These are phyloP conservation scores for Penicillium macrosclerotiorum DNA, from an alignment of 495 filamentous ascomycete species.

Conservation along the genomic window DNA sequence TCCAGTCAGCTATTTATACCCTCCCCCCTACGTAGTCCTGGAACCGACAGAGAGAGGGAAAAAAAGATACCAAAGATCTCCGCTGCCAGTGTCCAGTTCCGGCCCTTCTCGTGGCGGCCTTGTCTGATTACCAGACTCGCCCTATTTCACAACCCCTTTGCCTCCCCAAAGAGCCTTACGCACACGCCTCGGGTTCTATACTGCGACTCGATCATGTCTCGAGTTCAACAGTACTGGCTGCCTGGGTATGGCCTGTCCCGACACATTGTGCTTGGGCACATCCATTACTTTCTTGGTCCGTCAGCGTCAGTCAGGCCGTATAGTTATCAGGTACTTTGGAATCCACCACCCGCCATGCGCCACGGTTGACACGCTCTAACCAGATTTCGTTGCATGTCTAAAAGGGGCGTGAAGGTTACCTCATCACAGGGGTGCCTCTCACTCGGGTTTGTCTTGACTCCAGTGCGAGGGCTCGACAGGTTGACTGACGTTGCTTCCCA, in stretches of 20 bases:
- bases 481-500: slow-evolving; percentile 2
- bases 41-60: background rate
- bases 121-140: background rate
- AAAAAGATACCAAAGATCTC: slow-evolving; percentile 9
- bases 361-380: slow-evolving; percentile 22
- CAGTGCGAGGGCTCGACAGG: background rate
- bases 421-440: slow-evolving; percentile 49
- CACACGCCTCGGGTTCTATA: slow-evolving; percentile 4
- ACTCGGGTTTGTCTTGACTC: slow-evolving; percentile 44
- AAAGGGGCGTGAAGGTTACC: slow-evolving; percentile 54
- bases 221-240: slow-evolving; percentile 49
- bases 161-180: slow-evolving; percentile 1
- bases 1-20: slow-evolving; percentile 16
- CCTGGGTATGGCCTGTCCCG: slow-evolving; percentile 54
- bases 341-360: slow-evolving; percentile 2
- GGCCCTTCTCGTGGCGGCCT: slow-evolving; percentile 8
- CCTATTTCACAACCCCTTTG: background rate
- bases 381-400: slow-evolving; percentile 15
- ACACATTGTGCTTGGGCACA: slow-evolving; percentile 52
- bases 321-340: slow-evolving; percentile 46
- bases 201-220: slow-evolving; percentile 27
- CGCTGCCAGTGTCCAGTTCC: slow-evolving; percentile 3
- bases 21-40: slow-evolving; percentile 5
- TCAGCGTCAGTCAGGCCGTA: slow-evolving; percentile 50
- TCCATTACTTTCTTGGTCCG: slow-evolving; percentile 53